Percentiles rank a stretch among this genome's conserved stretches.
Evolutionary conservation across 176 grass and related monocot genomes (phyloP).

Genomic region (Microstegium vimineum): DNA sequence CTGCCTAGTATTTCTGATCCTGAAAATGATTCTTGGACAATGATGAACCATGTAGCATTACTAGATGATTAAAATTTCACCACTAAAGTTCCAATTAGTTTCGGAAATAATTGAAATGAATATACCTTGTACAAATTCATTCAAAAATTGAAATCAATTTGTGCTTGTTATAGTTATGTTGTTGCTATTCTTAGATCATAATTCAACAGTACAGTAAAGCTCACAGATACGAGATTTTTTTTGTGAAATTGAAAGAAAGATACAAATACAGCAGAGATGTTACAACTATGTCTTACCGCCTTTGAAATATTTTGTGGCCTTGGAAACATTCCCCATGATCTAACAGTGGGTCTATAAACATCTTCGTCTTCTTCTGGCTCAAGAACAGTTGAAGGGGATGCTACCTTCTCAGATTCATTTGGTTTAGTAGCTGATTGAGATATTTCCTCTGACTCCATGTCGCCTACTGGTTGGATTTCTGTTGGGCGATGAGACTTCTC

Average conservation of each 20-base stretch:
- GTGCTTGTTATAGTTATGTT: neutral
- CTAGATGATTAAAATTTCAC: neutral
- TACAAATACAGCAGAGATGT: neutral
- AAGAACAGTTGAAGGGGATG: constrained; percentile 19
- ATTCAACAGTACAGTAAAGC: neutral
- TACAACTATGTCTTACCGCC: constrained; percentile 30
- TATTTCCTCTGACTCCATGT: neutral
- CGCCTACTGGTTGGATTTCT: constrained; percentile 28
- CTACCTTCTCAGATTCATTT: constrained; percentile 15
- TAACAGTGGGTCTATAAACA: constrained; percentile 40
- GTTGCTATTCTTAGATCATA: neutral
- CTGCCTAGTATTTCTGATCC: neutral
- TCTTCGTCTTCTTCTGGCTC: constrained; percentile 22
- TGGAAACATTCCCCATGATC: constrained; percentile 53
- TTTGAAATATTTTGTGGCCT: constrained; percentile 54
- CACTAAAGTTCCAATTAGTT: neutral
- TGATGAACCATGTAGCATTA: neutral
- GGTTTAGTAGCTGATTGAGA: constrained; percentile 23
- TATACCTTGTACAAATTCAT: neutral
- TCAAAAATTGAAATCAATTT: neutral
- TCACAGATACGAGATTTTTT: neutral
- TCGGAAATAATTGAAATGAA: neutral
- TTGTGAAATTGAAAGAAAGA: neutral
- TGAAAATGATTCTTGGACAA: neutral
- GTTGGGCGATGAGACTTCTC: constrained; percentile 6